Evolutionary conservation across 2,329 filamentous ascomycete genomes (phyloP).

Genomic region (Alternaria angustiovoidea): DNA sequence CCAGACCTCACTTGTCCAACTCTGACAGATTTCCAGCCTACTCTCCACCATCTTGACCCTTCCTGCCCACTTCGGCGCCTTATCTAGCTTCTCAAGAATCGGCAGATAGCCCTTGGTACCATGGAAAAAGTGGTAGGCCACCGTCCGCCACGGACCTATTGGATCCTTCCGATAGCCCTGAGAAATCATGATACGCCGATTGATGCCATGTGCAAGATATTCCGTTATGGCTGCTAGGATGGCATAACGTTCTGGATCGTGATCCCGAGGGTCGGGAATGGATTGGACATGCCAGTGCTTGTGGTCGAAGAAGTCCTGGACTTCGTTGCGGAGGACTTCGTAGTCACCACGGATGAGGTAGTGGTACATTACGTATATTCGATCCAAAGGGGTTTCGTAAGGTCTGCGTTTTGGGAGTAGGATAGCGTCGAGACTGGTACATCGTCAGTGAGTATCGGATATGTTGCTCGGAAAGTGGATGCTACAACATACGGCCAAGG

Average conservation of each 20-base stretch:
- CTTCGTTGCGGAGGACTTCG: conserved; percentile 1
- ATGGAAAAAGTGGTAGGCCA: background rate
- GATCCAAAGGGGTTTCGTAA: background rate
- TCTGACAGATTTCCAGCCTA: background rate
- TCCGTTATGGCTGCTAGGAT: background rate
- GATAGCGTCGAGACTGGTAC: background rate
- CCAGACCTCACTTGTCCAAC: conserved; percentile 1
- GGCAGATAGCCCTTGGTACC: background rate
- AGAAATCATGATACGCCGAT: background rate
- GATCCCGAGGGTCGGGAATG: background rate
- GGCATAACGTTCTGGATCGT: conserved; percentile 1
- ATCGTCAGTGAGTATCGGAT: background rate
- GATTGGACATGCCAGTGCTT: background rate
- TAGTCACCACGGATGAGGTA: conserved; percentile 4
- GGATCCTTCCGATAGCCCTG: background rate
- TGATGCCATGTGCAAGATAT: conserved; percentile 1
- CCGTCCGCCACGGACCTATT: background rate
- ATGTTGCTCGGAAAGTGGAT: background rate
- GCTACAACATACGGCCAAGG: conserved; percentile 2
- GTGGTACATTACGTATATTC: conserved; percentile 8
- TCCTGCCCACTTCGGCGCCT: background rate
- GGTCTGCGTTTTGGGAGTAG: background rate
- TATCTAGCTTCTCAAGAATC: background rate
- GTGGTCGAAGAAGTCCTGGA: conserved; percentile 7
- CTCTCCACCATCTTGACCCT: background rate